Conservation (phyloP, 208 protist genomes). For the Wallacemonas sp. region DNA sequence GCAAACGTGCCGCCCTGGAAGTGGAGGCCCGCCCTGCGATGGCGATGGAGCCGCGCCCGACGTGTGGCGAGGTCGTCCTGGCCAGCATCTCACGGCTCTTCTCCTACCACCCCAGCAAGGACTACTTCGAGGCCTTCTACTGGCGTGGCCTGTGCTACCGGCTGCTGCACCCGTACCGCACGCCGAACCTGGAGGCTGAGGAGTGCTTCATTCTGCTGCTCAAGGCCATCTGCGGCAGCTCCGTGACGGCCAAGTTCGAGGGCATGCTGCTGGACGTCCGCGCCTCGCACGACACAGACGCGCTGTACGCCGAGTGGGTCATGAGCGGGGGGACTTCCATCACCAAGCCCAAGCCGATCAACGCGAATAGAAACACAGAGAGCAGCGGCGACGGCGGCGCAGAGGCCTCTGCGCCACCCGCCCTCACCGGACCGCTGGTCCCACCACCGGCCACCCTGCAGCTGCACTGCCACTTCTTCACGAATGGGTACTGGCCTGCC, state of each 20-base stretch:
- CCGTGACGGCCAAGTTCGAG: slow-evolving; percentile 95
- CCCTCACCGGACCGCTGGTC: background rate
- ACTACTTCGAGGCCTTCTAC: slow-evolving; percentile 97
- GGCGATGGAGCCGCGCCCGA: background rate
- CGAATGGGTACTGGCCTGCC: slow-evolving; percentile 90
- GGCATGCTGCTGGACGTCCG: slow-evolving; percentile 90
- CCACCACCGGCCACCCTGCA: slow-evolving; percentile 25
- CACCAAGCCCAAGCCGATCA: slow-evolving; percentile 19
- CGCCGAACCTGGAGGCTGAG: slow-evolving; percentile 81
- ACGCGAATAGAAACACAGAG: background rate
- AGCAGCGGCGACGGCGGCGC: slow-evolving; percentile 5
- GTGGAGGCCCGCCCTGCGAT: background rate
- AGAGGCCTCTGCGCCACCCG: background rate
- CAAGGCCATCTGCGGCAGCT: slow-evolving; percentile 92
- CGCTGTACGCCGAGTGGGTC: slow-evolving; percentile 45
- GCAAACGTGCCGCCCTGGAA: background rate
- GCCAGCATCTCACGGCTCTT: slow-evolving; percentile 74
- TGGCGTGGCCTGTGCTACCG: slow-evolving; percentile 94
- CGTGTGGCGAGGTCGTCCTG: slow-evolving; percentile 31
- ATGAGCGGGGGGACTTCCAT: slow-evolving; percentile 11
- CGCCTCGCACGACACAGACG: slow-evolving; percentile 35
- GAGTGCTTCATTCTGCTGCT: slow-evolving; percentile 91
- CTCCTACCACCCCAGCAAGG: slow-evolving; percentile 90
- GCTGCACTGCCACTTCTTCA: slow-evolving; percentile 90
- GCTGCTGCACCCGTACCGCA: slow-evolving; percentile 86